Percentiles rank a stretch among this genome's conserved stretches.
These are phyloP conservation scores for Fraxinus platypoda DNA, from an alignment of 305 asterid species.

Conservation along the genomic window DNA sequence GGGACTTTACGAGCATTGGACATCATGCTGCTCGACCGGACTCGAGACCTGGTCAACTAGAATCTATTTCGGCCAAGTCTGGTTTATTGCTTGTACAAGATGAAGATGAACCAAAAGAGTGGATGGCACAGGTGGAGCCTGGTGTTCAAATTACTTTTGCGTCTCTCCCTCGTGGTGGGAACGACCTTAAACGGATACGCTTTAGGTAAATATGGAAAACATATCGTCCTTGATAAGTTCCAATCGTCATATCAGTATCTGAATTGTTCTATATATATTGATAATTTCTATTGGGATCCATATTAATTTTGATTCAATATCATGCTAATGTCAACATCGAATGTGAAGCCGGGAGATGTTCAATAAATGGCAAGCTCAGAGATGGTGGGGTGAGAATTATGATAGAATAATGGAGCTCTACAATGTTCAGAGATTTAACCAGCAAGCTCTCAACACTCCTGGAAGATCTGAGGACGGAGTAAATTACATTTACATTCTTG, in stretches of 20 bases:
- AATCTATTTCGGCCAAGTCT: constrained; percentile 33
- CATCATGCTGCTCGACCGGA: constrained; percentile 37
- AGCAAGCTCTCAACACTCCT: constrained; percentile 86
- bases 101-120: constrained; percentile 71
- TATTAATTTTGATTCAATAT: constrained; percentile 5
- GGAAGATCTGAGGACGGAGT: constrained; percentile 95
- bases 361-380: constrained; percentile 96
- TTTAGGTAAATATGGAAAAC: constrained; percentile 56
- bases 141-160: constrained; percentile 93
- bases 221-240: background rate
- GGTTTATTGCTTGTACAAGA: constrained; percentile 55
- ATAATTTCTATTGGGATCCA: background rate
- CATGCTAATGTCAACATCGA: constrained; percentile 16
- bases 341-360: constrained; percentile 90
- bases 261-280: background rate
- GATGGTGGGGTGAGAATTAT: constrained; percentile 99
- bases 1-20: constrained; percentile 66
- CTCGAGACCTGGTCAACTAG: constrained; percentile 48
- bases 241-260: background rate
- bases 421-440: constrained; percentile 88
- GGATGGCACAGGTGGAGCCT: constrained; percentile 98
- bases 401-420: constrained; percentile 97
- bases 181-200: constrained; percentile 93
- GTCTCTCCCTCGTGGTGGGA: constrained; percentile 86
- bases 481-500: constrained; percentile 23